phyloP scores from a whole-genome alignment of 129 eudicot species.

The Artemisia argyi region DNA sequence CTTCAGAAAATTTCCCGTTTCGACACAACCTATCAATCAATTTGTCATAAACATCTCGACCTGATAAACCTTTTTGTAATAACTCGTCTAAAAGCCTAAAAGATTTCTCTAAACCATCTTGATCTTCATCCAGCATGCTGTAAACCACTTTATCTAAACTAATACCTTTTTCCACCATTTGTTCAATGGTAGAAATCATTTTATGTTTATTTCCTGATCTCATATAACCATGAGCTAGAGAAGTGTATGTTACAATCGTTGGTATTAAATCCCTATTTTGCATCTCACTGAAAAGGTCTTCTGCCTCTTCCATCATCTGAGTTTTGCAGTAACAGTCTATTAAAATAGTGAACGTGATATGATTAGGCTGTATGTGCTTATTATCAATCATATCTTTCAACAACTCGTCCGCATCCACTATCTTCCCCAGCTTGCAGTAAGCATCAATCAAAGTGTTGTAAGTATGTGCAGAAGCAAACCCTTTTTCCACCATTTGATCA shows the following conservation, averaged over 20 bases:
- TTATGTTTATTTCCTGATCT: slow-evolving; percentile 49
- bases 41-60: slow-evolving; percentile 44
- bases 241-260: slow-evolving; percentile 71
- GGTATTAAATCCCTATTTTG: slow-evolving; percentile 61
- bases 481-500: slow-evolving; percentile 48
- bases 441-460: slow-evolving; percentile 76
- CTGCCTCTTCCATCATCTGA: slow-evolving; percentile 73
- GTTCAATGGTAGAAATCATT: slow-evolving; percentile 66
- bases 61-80: slow-evolving; percentile 46
- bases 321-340: slow-evolving; percentile 64
- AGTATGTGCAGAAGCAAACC: slow-evolving; percentile 57
- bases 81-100: slow-evolving; percentile 56
- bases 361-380: slow-evolving; percentile 55
- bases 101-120: slow-evolving; percentile 55
- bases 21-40: slow-evolving; percentile 47
- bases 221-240: slow-evolving; percentile 67
- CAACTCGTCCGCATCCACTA: slow-evolving; percentile 64
- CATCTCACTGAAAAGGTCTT: slow-evolving; percentile 73
- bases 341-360: slow-evolving; percentile 72
- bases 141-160: slow-evolving; percentile 67
- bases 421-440: slow-evolving; percentile 64
- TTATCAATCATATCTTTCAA: slow-evolving; percentile 61
- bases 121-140: slow-evolving; percentile 53
- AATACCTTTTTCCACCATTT: slow-evolving; percentile 64
- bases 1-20: slow-evolving; percentile 50